These are phyloP conservation scores for Ogataea wickerhamii DNA, from an alignment of 805 yeast species.

Conservation along the genomic window DNA sequence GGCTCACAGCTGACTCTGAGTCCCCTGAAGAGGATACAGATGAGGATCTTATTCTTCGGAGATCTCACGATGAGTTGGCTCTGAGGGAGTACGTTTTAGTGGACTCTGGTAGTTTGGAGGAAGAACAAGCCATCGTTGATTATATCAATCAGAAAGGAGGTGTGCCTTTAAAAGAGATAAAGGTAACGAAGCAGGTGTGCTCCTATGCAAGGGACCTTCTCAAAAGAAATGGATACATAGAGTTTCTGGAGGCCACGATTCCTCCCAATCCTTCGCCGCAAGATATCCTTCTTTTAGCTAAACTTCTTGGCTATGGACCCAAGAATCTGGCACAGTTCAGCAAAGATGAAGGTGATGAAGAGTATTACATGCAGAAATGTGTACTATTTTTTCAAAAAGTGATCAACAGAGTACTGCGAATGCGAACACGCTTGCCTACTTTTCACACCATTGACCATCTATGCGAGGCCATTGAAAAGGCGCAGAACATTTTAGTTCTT, in stretches of 20 bases:
- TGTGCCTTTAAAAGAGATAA: slow-evolving; percentile 21
- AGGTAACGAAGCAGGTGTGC: slow-evolving; percentile 40
- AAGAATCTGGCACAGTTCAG: slow-evolving; percentile 14
- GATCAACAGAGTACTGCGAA: slow-evolving; percentile 55
- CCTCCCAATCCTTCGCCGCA: slow-evolving; percentile 58
- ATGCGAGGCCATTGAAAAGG: slow-evolving; percentile 46
- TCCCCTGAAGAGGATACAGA: background rate
- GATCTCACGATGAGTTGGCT: slow-evolving; percentile 8
- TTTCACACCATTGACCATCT: slow-evolving; percentile 60
- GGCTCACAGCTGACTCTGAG: too few relatives aligned
- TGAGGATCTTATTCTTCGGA: slow-evolving; percentile 1
- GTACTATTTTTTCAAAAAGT: slow-evolving; percentile 58
- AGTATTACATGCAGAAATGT: slow-evolving; percentile 22
- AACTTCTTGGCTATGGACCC: slow-evolving; percentile 56
- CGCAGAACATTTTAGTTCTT: slow-evolving; percentile 63
- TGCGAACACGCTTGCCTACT: slow-evolving; percentile 51
- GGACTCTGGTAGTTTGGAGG: slow-evolving; percentile 3
- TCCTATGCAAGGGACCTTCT: slow-evolving; percentile 49
- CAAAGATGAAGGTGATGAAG: slow-evolving; percentile 9
- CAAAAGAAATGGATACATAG: slow-evolving; percentile 65
- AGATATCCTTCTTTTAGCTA: slow-evolving; percentile 53
- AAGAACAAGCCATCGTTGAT: slow-evolving; percentile 7
- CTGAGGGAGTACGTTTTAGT: slow-evolving; percentile 6
- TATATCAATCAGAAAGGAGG: slow-evolving; percentile 15
- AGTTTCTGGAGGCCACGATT: slow-evolving; percentile 41